Evolutionary conservation across 2,329 filamentous ascomycete genomes (phyloP), one percentile per base, ranked within the genome.

Genomic region (Colletotrichum sojae): DNA sequence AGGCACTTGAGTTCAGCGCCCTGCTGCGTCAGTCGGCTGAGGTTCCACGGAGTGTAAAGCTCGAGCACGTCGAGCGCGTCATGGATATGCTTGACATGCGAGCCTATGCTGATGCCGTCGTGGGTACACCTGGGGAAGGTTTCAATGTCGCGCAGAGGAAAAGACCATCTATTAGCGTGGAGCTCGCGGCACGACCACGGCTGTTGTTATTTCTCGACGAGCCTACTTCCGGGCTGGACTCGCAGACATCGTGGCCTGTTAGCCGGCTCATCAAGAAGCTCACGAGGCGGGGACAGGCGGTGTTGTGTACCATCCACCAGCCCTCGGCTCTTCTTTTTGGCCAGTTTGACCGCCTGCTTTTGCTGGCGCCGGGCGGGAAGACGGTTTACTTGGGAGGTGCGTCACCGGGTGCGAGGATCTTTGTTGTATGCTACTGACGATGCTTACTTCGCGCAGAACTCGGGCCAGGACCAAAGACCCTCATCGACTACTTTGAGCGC

Each of bases 151-250:
- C 84, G 69, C 81, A 84, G 61, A 73, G 82, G 16, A 84, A 84
- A 48, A 87, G 91, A 70, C 83, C 94, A 9, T 94, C 92, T 0
- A 94, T 94, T 66, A 92, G 91, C 75, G 91, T 94, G 2, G 92
- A 94, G 76, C 82, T 94, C 5, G 91, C 91, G 16, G 92, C 92
- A 0, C 92, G 91, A 75, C 92, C 92, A 1, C 86, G 90, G 51
- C 81, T 94, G 3, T 84, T 94, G 55, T 85, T 94, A 13, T 94
- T 94, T 83, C 83, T 94, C n/a, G 92, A 94, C 73, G 92, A 94
- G 75, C 92, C 92, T 2, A 94, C 92, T 5, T 93, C 91, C 8
- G 92, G 92, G 76, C 84, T 94, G 9, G 92, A 94, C 77, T 89
- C 86, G 73, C 91, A 94, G 75, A 93, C 91, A 1, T 91, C 91